Evolutionary conservation across 2,329 filamentous ascomycete species (phyloP), one percentile per base, ranked within the genome.

Genomic region (Colletotrichum kahawae): DNA sequence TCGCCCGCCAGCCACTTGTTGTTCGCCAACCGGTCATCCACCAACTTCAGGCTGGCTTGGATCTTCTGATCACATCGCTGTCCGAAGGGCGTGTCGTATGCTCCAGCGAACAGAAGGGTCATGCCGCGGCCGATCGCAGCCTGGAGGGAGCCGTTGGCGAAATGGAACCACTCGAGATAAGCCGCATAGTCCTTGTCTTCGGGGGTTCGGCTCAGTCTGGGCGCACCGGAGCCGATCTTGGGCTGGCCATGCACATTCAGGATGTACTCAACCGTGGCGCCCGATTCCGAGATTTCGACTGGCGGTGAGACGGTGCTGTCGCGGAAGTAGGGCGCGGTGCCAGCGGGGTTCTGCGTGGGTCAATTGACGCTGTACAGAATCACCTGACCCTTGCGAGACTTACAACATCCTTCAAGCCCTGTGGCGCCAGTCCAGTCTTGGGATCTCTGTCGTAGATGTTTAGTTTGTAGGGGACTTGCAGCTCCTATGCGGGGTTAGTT

Each of bases 141-240:
- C 77, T 84, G 82, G 5, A 90, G 83, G 3, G 81, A 86, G 38
- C 85, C 85, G 78, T 90, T 88, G 10, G 85, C 83, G 80, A 87
- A 93, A 80, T 93, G 90, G 79, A 91, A 90, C 91, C 91, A 94
- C 84, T 91, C 93, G 1, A 94, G 79, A 77, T 91, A 94, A 66
- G 92, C 87, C 3, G 90, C 84, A 77, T 92, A 94, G 59, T 86
- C 85, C 18, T 85, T 81, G 66, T 90, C 82, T 27, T 75, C 69
- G 38, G 73, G 73, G 27, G 73, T 57, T 0, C 92, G 77, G 12
- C 87, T 83, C 0, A 93, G 83, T 14, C 81, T 82, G 7, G 90
- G 90, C 7, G 81, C 78, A 34, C 84, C 73, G 13, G 73, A 68
- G 43, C 73, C 73, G 36, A 59, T 8, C 29, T 73, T 75, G 63